phyloP scores from a whole-genome alignment of 2,329 filamentous ascomycete genomes.

The Fusarium duplospermum region DNA sequence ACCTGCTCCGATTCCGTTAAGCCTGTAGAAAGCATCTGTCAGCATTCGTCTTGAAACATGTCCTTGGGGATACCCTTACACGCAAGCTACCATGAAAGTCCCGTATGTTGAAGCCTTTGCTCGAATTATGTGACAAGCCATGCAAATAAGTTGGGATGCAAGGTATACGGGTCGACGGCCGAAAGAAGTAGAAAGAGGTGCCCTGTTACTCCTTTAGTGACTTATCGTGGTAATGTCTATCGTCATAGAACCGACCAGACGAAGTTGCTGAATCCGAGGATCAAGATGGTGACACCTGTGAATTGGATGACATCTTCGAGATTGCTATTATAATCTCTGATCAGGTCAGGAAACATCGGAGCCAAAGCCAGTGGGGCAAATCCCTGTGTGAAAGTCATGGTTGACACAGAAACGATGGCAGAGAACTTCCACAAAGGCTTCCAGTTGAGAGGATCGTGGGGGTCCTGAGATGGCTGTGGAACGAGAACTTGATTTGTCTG shows the following conservation, averaged over 20 bases:
- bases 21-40: not conserved
- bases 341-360: not conserved
- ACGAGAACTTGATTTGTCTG: conserved; percentile 24
- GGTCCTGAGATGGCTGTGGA: conserved; percentile 15
- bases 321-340: conserved; percentile 2
- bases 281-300: conserved; percentile 14
- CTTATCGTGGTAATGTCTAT: not conserved
- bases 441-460: not conserved
- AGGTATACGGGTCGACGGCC: conserved; percentile 7
- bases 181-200: not conserved
- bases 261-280: conserved; percentile 20
- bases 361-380: not conserved
- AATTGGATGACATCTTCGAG: conserved; percentile 13
- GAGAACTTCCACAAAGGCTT: not conserved
- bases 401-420: not conserved
- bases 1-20: conserved; percentile 20
- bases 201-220: not conserved
- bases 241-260: not conserved
- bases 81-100: conserved; percentile 8
- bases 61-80: not conserved
- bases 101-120: conserved; percentile 10
- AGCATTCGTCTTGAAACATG: not conserved
- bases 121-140: conserved; percentile 16
- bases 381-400: not conserved
- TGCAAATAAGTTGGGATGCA: conserved; percentile 9